These are phyloP conservation scores for Pseudocercospora ulei DNA, from an alignment of 2,329 filamentous ascomycete genomes.

Conservation along the genomic window DNA sequence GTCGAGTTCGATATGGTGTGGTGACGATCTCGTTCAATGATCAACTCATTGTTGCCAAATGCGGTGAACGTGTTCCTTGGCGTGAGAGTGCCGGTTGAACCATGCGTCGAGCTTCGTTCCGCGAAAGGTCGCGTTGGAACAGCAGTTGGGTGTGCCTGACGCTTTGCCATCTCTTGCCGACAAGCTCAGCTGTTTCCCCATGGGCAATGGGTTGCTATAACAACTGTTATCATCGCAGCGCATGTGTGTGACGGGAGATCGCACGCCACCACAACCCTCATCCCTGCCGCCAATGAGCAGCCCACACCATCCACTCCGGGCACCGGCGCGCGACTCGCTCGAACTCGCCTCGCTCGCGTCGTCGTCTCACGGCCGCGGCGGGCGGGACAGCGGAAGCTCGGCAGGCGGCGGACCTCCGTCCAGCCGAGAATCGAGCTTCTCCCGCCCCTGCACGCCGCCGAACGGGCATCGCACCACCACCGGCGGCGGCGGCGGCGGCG, in stretches of 20 bases:
- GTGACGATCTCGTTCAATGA: too few species aligned
- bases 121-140: neutral
- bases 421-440: conserved; percentile 68
- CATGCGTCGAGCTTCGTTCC: neutral
- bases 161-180: too few species aligned
- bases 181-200: too few species aligned
- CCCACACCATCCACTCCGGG: conserved; percentile 12
- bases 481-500: conserved; percentile 3
- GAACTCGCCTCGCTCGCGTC: conserved; percentile 93
- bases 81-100: neutral
- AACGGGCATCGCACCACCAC: conserved; percentile 55
- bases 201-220: too few species aligned
- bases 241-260: too few species aligned
- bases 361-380: conserved; percentile 54
- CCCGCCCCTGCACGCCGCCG: conserved; percentile 45
- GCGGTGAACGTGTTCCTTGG: too few species aligned
- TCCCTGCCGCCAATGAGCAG: conserved; percentile 8
- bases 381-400: conserved; percentile 53
- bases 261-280: neutral
- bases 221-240: too few species aligned
- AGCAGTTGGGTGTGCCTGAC: too few species aligned
- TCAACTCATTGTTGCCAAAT: conserved; percentile 7
- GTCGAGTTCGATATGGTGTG: too few species aligned
- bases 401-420: conserved; percentile 78
- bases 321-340: conserved; percentile 69